A percentile compares a stretch with the other conserved stretches of the same genome.
Conservation (phyloP, 2,329 filamentous ascomycete genomes). For the Aspergillus texensis region DNA sequence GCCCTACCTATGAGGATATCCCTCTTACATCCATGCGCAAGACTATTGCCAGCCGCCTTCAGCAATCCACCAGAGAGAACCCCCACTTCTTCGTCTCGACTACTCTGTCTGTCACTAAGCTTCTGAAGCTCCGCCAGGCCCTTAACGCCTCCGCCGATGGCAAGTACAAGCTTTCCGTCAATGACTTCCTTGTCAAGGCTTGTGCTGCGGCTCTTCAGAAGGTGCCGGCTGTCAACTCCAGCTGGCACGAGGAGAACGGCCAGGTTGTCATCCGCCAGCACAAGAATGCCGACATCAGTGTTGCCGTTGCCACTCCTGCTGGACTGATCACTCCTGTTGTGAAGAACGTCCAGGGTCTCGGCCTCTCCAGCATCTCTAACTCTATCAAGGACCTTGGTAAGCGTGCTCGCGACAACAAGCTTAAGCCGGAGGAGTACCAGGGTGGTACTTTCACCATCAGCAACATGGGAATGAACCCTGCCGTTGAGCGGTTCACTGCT, state of each 20-base stretch:
- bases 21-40: conserved; percentile 94
- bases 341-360: conserved; percentile 81
- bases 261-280: conserved; percentile 83
- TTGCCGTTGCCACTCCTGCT: conserved; percentile 88
- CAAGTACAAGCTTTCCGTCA: conserved; percentile 99
- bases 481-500: conserved; percentile 94
- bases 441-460: conserved; percentile 98
- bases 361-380: conserved; percentile 83
- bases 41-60: conserved; percentile 89
- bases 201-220: conserved; percentile 85
- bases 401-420: conserved; percentile 93
- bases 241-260: conserved; percentile 80
- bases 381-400: conserved; percentile 96
- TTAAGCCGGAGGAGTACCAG: conserved; percentile 99
- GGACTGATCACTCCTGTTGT: conserved; percentile 98
- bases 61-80: conserved; percentile 88
- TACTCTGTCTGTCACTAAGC: conserved; percentile 88
- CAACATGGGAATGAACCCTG: conserved; percentile 99
- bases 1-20: conserved; percentile 76
- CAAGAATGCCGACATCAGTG: conserved; percentile 90
- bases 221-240: conserved; percentile 93
- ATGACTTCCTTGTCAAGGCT: conserved; percentile 99
- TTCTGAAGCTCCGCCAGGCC: conserved; percentile 91
- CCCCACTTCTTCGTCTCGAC: conserved; percentile 98
- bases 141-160: conserved; percentile 87